A percentile compares a stretch with the other conserved stretches of the same genome.
Conservation (phyloP, 2,329 filamentous ascomycete genomes). For the Sclerotinia borealis region DNA sequence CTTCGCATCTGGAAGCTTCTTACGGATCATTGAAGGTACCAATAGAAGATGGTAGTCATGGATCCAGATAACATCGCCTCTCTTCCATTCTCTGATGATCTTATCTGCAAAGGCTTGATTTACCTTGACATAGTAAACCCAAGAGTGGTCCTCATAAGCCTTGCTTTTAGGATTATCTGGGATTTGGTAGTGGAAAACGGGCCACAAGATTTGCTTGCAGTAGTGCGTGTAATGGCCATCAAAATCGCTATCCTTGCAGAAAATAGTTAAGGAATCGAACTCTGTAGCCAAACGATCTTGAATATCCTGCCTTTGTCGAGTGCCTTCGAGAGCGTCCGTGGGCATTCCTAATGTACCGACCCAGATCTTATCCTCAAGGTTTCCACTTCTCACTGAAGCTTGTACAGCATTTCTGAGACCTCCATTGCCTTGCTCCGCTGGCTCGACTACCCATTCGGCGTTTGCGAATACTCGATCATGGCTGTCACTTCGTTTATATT, state of each 20-base stretch:
- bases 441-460: slow-evolving; percentile 77
- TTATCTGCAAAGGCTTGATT: slow-evolving; percentile 91
- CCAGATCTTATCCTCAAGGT: slow-evolving; percentile 73
- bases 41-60: slow-evolving; percentile 93
- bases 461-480: slow-evolving; percentile 66
- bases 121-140: slow-evolving; percentile 87
- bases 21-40: slow-evolving; percentile 81
- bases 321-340: slow-evolving; percentile 73
- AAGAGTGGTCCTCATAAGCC: slow-evolving; percentile 94
- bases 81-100: slow-evolving; percentile 88
- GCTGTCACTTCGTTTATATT: slow-evolving; percentile 51
- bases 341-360: slow-evolving; percentile 92
- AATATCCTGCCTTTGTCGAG: slow-evolving; percentile 74
- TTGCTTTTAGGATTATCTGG: slow-evolving; percentile 98
- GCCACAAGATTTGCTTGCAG: slow-evolving; percentile 97
- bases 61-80: slow-evolving; percentile 87
- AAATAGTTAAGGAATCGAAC: slow-evolving; percentile 77
- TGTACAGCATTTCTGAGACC: slow-evolving; percentile 84
- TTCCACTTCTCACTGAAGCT: slow-evolving; percentile 64
- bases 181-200: slow-evolving; percentile 96
- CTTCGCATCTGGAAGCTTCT: slow-evolving; percentile 85
- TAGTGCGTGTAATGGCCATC: slow-evolving; percentile 93
- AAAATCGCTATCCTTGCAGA: slow-evolving; percentile 84
- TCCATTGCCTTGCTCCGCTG: slow-evolving; percentile 86
- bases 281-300: slow-evolving; percentile 75